These are phyloP conservation scores for Chlamydomonas schloesseri DNA, from an alignment of 139 green algal species.

Conservation along the genomic window DNA sequence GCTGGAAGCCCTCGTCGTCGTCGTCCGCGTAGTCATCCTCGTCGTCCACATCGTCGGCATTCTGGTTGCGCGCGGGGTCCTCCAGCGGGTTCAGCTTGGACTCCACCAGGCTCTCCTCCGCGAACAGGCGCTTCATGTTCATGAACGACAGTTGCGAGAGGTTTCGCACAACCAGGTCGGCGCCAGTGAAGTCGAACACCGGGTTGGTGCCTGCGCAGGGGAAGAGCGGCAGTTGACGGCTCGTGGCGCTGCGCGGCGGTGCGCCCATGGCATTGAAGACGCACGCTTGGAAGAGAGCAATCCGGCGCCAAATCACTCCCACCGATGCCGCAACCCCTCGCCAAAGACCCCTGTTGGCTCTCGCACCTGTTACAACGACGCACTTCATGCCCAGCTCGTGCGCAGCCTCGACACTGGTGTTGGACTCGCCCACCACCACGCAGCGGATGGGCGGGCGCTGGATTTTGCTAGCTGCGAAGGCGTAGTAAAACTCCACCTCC, in stretches of 20 bases:
- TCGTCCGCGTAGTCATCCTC: slow-evolving; percentile 7
- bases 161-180: slow-evolving; percentile 90
- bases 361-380: slow-evolving; percentile 71
- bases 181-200: slow-evolving; percentile 88
- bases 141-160: slow-evolving; percentile 87
- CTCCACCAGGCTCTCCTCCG: slow-evolving; percentile 75
- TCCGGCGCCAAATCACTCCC: too few relatives aligned
- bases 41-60: not conserved
- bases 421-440: slow-evolving; percentile 90
- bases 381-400: slow-evolving; percentile 94
- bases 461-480: slow-evolving; percentile 79
- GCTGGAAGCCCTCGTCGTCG: slow-evolving; percentile 29
- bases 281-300: too few relatives aligned
- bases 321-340: too few relatives aligned
- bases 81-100: not conserved
- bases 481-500: slow-evolving; percentile 77
- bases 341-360: too few relatives aligned
- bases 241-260: too few relatives aligned
- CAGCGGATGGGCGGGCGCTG: slow-evolving; percentile 89
- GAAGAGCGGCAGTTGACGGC: too few relatives aligned
- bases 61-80: not conserved
- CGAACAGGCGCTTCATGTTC: slow-evolving; percentile 96
- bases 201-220: slow-evolving; percentile 76
- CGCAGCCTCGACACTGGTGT: slow-evolving; percentile 89
- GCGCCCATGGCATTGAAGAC: too few relatives aligned